These are phyloP conservation scores for Erigeron philadelphicus DNA, from an alignment of 140 eudicot genomes.

Conservation along the genomic window DNA sequence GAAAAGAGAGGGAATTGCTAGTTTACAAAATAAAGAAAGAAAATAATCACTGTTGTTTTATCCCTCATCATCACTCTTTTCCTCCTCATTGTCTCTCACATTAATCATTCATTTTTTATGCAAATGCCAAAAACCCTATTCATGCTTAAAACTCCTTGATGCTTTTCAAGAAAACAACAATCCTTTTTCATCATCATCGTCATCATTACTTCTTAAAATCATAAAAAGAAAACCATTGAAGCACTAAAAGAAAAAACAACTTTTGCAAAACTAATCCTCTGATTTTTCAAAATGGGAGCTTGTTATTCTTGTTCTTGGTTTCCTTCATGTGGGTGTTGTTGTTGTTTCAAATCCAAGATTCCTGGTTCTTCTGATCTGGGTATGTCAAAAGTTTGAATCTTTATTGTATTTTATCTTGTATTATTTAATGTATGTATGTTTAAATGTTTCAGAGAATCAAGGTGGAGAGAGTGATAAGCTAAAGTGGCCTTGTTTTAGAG, in stretches of 20 bases:
- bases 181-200: too few relatives aligned
- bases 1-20: neutral
- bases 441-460: too few relatives aligned
- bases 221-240: too few relatives aligned
- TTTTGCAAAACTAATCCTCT: neutral
- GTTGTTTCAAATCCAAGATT: conserved; percentile 35
- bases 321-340: conserved; percentile 19
- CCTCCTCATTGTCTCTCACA: conserved; percentile 15
- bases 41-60: conserved; percentile 23
- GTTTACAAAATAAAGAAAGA: conserved; percentile 12
- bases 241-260: neutral
- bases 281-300: conserved; percentile 21
- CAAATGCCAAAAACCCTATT: conserved; percentile 17
- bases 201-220: too few relatives aligned
- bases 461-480: too few relatives aligned
- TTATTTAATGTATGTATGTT: too few relatives aligned
- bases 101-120: conserved; percentile 20
- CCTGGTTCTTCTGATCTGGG: conserved; percentile 51
- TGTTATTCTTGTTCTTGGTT: conserved; percentile 23
- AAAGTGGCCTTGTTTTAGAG: neutral
- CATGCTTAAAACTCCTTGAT: conserved; percentile 22
- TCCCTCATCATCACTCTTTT: conserved; percentile 11
- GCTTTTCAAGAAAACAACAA: neutral
- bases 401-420: neutral
- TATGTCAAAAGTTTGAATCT: conserved; percentile 9